These are phyloP conservation scores for Camptophora hylomeconis DNA, from an alignment of 2,329 filamentous ascomycete species.

Conservation along the genomic window DNA sequence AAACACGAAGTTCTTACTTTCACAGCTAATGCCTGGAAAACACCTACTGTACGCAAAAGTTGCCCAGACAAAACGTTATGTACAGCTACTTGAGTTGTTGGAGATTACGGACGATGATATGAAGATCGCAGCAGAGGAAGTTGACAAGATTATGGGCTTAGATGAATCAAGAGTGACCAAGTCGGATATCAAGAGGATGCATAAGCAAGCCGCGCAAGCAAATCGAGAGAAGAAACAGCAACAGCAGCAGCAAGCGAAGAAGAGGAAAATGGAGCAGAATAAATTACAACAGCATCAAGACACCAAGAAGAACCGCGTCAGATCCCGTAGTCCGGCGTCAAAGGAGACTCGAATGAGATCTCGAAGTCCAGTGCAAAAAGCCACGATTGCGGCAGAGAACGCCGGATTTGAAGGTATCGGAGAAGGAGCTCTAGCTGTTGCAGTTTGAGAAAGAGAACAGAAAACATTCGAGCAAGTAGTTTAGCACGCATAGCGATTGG, in stretches of 20 bases:
- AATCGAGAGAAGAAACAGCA: slow-evolving; percentile 8
- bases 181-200: slow-evolving; percentile 15
- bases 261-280: slow-evolving; percentile 6
- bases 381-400: slow-evolving; percentile 15
- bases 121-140: slow-evolving; percentile 47
- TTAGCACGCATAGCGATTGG: no score
- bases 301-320: no score
- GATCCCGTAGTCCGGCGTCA: no score
- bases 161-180: slow-evolving; percentile 27
- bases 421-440: slow-evolving; percentile 13
- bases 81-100: slow-evolving; percentile 52
- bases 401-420: slow-evolving; percentile 15
- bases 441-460: slow-evolving; percentile 13
- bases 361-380: slow-evolving; percentile 12
- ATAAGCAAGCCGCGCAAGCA: slow-evolving; percentile 11
- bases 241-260: slow-evolving; percentile 3
- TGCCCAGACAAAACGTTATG: slow-evolving; percentile 57
- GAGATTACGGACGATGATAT: slow-evolving; percentile 45
- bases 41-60: slow-evolving; percentile 48
- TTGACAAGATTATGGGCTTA: slow-evolving; percentile 52
- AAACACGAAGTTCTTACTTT: slow-evolving; percentile 86
- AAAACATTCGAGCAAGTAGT: no score
- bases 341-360: slow-evolving; percentile 8
- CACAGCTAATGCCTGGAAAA: slow-evolving; percentile 76
- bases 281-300: slow-evolving; percentile 7